These are phyloP conservation scores for Saccharomyces pastorianus DNA, from an alignment of 1,139 yeast species.

Conservation along the genomic window DNA sequence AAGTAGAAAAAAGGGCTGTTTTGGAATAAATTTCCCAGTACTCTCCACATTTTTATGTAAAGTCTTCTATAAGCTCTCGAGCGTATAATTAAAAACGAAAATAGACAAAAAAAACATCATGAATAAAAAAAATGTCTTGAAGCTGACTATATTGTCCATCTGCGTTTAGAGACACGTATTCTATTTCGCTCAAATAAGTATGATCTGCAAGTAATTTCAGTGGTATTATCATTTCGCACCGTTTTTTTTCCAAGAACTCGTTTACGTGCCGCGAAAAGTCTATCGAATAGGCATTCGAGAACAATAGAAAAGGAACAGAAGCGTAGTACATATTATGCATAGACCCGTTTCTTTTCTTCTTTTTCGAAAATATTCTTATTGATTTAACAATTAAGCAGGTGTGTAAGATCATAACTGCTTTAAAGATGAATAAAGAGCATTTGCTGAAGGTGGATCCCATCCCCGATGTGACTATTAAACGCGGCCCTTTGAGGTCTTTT, in stretches of 20 bases:
- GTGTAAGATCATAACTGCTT: neutral
- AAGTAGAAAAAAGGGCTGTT: constrained; percentile 13
- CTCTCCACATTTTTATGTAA: neutral
- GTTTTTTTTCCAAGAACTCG: neutral
- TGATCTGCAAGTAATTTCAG: neutral
- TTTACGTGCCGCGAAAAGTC: neutral
- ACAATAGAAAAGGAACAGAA: neutral
- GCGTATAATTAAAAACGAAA: neutral
- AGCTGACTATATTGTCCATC: neutral
- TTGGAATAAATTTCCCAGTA: neutral
- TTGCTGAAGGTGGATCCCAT: neutral
- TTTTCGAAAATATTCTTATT: neutral
- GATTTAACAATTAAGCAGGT: neutral
- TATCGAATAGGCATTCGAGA: neutral
- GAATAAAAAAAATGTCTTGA: neutral
- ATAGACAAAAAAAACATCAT: neutral
- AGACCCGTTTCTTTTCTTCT: neutral
- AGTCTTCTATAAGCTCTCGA: neutral
- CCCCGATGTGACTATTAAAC: constrained; percentile 33
- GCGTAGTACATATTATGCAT: neutral
- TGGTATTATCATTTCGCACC: neutral
- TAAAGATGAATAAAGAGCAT: neutral
- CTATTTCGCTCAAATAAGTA: neutral
- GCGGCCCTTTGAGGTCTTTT: constrained; percentile 37
- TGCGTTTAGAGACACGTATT: neutral